phyloP scores from a whole-genome alignment of 2,329 filamentous ascomycete genomes.

The Fusarium tuaranense region DNA sequence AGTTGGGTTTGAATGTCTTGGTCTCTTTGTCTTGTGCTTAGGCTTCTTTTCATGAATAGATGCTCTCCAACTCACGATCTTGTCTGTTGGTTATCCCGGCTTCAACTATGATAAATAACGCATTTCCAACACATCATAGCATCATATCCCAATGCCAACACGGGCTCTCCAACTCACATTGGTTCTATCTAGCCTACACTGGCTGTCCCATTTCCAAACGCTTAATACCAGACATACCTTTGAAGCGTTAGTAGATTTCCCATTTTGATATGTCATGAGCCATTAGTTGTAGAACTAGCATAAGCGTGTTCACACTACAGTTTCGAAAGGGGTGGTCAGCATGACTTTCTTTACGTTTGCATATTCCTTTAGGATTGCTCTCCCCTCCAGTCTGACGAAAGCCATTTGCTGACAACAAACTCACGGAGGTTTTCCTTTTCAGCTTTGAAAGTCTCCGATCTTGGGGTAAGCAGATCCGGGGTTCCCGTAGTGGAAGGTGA shows the following conservation, averaged over 20 bases:
- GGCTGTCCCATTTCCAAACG: too few species aligned
- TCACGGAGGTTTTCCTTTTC: neutral
- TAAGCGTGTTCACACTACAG: neutral
- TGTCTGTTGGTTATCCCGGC: too few species aligned
- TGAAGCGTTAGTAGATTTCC: neutral
- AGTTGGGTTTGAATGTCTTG: neutral
- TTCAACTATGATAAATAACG: too few species aligned
- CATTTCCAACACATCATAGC: too few species aligned
- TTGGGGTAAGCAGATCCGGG: neutral
- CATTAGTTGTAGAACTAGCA: neutral
- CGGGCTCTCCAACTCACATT: too few species aligned
- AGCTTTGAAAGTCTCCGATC: neutral
- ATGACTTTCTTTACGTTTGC: neutral
- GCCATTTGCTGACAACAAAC: neutral
- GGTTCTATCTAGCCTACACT: neutral
- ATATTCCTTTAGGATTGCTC: neutral
- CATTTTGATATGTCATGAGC: neutral
- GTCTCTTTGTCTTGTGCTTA: neutral
- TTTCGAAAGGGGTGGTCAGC: neutral
- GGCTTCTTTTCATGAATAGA: neutral
- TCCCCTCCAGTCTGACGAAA: neutral
- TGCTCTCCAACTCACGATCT: neutral
- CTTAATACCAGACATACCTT: neutral
- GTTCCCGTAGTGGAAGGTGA: neutral
- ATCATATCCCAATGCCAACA: too few species aligned